Evolutionary conservation across 2,329 filamentous ascomycete species (phyloP).

Genomic region (Trichoderma breve): DNA sequence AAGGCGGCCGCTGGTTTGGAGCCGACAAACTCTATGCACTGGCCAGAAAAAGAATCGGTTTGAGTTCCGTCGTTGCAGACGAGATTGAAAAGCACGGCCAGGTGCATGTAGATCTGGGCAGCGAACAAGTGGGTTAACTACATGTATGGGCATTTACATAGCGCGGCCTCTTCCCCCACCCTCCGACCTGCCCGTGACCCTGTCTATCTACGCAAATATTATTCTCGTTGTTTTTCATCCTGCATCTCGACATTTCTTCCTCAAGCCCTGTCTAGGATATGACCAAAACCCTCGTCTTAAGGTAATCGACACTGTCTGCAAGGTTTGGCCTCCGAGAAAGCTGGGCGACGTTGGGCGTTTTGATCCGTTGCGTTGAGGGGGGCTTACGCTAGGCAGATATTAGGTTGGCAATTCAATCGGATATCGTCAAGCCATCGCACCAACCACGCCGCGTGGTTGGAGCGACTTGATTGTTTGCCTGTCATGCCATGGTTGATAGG

Average conservation of each 20-base stretch:
- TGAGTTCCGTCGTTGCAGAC: conserved; percentile 1
- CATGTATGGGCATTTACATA: conserved; percentile 14
- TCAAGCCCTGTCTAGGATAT: not conserved
- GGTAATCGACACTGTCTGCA: not conserved
- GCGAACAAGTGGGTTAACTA: conserved; percentile 11
- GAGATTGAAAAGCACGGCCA: conserved; percentile 1
- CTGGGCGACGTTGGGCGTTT: not conserved
- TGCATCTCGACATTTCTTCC: not conserved
- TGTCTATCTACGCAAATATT: not conserved
- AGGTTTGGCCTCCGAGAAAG: not conserved
- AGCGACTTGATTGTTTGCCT: not conserved
- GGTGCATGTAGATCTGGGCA: conserved; percentile 7
- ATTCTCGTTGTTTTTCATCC: not conserved
- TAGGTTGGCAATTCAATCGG: conserved; percentile 3
- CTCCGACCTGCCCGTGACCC: conserved; percentile 17
- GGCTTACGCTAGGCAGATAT: conserved; percentile 16
- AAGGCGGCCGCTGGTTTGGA: conserved; percentile 18
- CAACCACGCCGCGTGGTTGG: not conserved
- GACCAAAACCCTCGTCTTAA: not conserved
- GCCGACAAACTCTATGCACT: conserved; percentile 18
- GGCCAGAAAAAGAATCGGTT: not conserved
- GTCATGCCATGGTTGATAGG: not conserved
- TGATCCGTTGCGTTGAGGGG: conserved; percentile 9
- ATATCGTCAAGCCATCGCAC: conserved; percentile 8
- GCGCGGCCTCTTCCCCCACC: conserved; percentile 11